Evolutionary conservation across 2,329 filamentous ascomycete genomes (phyloP), one percentile per base, ranked within the genome.

Genomic region (Aspergillus spinulosporus): DNA sequence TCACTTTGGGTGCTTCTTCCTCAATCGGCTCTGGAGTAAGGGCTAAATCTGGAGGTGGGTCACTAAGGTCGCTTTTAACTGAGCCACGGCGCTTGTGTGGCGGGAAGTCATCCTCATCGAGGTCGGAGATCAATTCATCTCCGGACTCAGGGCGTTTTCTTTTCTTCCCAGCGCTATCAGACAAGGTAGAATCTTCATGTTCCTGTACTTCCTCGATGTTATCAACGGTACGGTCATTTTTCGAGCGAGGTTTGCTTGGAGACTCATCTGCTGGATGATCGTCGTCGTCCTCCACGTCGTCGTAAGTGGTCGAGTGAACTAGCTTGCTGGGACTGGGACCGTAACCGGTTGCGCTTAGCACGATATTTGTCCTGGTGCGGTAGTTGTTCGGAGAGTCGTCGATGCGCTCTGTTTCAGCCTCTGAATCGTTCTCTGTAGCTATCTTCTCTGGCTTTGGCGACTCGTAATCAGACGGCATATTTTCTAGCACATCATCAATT

Each of bases 361-460:
- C 79, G 7, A 88, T 83, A 65, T 87, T 83, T 65, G 82, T 80
- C 65, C 84, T 81, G 46, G 67, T 67, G 62, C 85, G 81, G 68
- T 82, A 76, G 67, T 81, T 89, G 60, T 21, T 21, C 21, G 92
- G 92, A n/a, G 91, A 96, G 68, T 89, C 87, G 69, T 94, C 94
- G 58, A 99, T 82, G 57, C 94, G 87, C 76, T 97, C 92, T 1
- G 93, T 97, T 76, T 97, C 93, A 34, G 93, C 93, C 74, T 97
- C 93, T 3, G 92, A 88, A 65, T 89, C 86, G 54, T 82, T 81
- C 51, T 87, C 84, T 32, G 85, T 84, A 57, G 84, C 79, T 59
- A 82, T 78, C 64, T 78, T 84, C 63, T 82, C 79, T 6, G 80
- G 80, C 64, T 63, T 74, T 52, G 68, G 75, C 57, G 71, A 74